Conservation (phyloP, 371 early-diverging fungal genomes). For the Haplosporangium sp. region DNA sequence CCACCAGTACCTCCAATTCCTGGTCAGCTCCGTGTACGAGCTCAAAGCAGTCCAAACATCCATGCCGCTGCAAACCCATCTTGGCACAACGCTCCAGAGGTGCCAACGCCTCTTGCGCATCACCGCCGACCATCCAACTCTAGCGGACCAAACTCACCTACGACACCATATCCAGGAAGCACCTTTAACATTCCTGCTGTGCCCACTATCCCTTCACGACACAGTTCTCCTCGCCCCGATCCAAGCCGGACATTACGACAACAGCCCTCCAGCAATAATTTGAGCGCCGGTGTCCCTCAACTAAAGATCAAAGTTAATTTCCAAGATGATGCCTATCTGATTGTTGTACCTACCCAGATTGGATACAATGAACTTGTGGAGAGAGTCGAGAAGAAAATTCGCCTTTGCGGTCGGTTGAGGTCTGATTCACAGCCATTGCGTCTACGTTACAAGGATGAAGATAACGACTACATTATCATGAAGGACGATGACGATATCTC, state of each 20-base stretch:
- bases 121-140: slow-evolving; percentile 38
- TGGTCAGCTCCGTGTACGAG: slow-evolving; percentile 66
- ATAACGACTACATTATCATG: slow-evolving; percentile 89
- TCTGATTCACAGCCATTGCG: slow-evolving; percentile 67
- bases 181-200: slow-evolving; percentile 36
- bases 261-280: slow-evolving; percentile 44
- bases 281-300: slow-evolving; percentile 42
- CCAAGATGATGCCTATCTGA: slow-evolving; percentile 85
- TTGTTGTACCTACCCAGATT: slow-evolving; percentile 81
- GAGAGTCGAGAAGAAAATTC: slow-evolving; percentile 89
- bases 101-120: slow-evolving; percentile 25
- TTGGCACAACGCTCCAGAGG: slow-evolving; percentile 41
- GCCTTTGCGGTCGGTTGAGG: slow-evolving; percentile 75
- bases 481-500: slow-evolving; percentile 92
- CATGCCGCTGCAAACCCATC: slow-evolving; percentile 50
- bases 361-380: slow-evolving; percentile 81
- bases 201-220: slow-evolving; percentile 33
- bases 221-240: slow-evolving; percentile 44
- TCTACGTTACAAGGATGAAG: slow-evolving; percentile 93
- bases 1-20: slow-evolving; percentile 41
- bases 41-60: slow-evolving; percentile 77
- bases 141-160: slow-evolving; percentile 45
- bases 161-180: slow-evolving; percentile 28
- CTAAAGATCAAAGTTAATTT: slow-evolving; percentile 91
- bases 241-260: slow-evolving; percentile 34